Evolutionary conservation across 176 grass and related monocot species (phyloP).

Genomic region (Calamus simplicifolius): DNA sequence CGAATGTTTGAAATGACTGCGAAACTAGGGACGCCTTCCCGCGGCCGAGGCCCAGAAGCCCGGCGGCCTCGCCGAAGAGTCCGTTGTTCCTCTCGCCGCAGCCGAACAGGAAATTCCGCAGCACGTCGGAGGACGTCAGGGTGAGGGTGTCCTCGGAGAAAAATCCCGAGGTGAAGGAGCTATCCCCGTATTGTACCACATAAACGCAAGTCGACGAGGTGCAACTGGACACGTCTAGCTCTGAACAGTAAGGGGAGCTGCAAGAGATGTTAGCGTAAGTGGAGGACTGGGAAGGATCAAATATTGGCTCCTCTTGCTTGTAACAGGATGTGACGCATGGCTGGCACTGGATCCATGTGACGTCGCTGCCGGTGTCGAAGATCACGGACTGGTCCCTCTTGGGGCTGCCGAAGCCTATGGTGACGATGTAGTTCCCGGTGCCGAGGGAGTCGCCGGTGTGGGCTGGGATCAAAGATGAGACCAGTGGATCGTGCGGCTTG

Average conservation of each 20-base stretch:
- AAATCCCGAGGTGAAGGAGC: slow-evolving; percentile 60
- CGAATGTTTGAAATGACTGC: slow-evolving; percentile 41
- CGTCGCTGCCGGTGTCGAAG: slow-evolving; percentile 93
- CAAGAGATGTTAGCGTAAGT: slow-evolving; percentile 85
- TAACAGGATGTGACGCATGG: slow-evolving; percentile 52
- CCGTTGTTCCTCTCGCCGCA: slow-evolving; percentile 70
- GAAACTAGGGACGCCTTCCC: slow-evolving; percentile 40
- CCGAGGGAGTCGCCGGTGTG: slow-evolving; percentile 11
- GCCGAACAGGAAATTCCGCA: slow-evolving; percentile 42
- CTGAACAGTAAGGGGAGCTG: slow-evolving; percentile 38
- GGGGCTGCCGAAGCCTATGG: slow-evolving; percentile 63
- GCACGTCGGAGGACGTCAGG: slow-evolving; percentile 15
- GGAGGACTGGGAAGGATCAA: slow-evolving; percentile 39
- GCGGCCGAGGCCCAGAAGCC: slow-evolving; percentile 69
- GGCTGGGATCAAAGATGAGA: slow-evolving; percentile 34
- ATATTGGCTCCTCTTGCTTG: slow-evolving; percentile 40
- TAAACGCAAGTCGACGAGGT: slow-evolving; percentile 38
- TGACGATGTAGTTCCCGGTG: slow-evolving; percentile 62
- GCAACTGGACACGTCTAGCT: slow-evolving; percentile 31
- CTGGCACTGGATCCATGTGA: slow-evolving; percentile 82
- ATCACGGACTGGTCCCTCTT: slow-evolving; percentile 27
- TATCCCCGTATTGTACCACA: slow-evolving; percentile 54
- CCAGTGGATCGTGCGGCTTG: background rate
- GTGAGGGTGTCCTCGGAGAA: slow-evolving; percentile 59
- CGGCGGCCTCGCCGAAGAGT: slow-evolving; percentile 46